Percentiles rank a stretch among this genome's conserved stretches.
These are phyloP conservation scores for Tricholoma flavovirens DNA, from an alignment of 768 basidiomycete species.

Conservation along the genomic window DNA sequence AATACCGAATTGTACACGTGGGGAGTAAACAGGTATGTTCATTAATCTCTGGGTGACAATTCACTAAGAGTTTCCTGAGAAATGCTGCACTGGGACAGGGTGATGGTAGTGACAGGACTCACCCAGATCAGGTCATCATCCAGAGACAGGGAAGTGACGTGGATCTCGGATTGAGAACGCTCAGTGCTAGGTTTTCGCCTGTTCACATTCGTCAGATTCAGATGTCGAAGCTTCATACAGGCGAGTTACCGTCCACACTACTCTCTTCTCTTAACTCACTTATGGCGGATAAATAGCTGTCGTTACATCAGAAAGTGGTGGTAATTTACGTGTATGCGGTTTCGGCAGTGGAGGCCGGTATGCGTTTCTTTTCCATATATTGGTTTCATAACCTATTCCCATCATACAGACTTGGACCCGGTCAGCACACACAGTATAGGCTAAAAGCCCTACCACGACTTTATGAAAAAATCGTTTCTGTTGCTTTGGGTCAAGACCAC, in stretches of 20 bases:
- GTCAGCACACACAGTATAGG: conserved; percentile 73
- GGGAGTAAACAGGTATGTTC: conserved; percentile 70
- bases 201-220: conserved; percentile 58
- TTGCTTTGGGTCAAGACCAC: conserved; percentile 93
- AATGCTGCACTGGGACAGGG: conserved; percentile 88
- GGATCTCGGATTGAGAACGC: conserved; percentile 17
- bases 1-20: conserved; percentile 74
- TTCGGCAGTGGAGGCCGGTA: conserved; percentile 86
- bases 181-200: conserved; percentile 53
- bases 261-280: not conserved
- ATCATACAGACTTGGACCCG: conserved; percentile 56
- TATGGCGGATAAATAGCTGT: conserved; percentile 28
- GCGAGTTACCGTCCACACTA: conserved; percentile 24
- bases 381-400: conserved; percentile 1
- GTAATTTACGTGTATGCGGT: conserved; percentile 82
- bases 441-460: conserved; percentile 58
- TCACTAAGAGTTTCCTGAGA: conserved; percentile 26
- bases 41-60: not conserved
- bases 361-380: conserved; percentile 12
- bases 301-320: conserved; percentile 65
- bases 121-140: conserved; percentile 73
- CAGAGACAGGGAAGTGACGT: conserved; percentile 28
- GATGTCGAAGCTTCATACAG: conserved; percentile 92
- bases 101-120: conserved; percentile 69
- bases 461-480: conserved; percentile 48